Percentiles rank a stretch among this genome's conserved stretches.
Evolutionary conservation across 306 rosid genomes (phyloP).

Genomic region (Bauhinia variegata): DNA sequence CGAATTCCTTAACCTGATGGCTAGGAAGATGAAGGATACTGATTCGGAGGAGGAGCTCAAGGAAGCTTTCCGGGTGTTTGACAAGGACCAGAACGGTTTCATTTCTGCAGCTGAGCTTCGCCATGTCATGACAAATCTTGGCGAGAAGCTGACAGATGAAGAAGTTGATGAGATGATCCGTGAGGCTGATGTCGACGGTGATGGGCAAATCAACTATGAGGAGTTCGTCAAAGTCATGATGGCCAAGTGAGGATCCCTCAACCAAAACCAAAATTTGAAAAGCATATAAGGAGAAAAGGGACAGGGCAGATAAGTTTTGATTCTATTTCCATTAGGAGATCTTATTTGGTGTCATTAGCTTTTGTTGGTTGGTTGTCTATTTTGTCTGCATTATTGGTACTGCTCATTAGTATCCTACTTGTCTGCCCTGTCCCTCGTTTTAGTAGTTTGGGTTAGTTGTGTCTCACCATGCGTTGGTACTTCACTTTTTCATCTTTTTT

Average conservation of each 20-base stretch:
- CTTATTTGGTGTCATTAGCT: slow-evolving; percentile 59
- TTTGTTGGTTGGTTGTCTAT: slow-evolving; percentile 52
- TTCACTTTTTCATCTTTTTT: slow-evolving; percentile 38
- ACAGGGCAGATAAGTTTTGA: slow-evolving; percentile 58
- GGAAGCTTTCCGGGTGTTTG: slow-evolving; percentile 84
- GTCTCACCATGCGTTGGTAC: slow-evolving; percentile 51
- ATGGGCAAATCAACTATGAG: slow-evolving; percentile 80
- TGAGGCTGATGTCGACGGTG: slow-evolving; percentile 84
- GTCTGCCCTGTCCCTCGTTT: slow-evolving; percentile 57
- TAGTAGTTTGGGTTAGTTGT: slow-evolving; percentile 53
- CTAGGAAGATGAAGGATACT: slow-evolving; percentile 81
- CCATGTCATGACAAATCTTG: slow-evolving; percentile 84
- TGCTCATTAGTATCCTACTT: slow-evolving; percentile 54
- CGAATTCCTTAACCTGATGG: slow-evolving; percentile 82
- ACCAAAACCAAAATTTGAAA: slow-evolving; percentile 46
- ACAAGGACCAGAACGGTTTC: slow-evolving; percentile 89
- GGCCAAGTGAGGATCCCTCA: slow-evolving; percentile 68
- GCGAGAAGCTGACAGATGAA: slow-evolving; percentile 87
- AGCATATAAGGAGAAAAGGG: slow-evolving; percentile 55
- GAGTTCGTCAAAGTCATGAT: slow-evolving; percentile 88
- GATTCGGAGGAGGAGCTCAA: slow-evolving; percentile 85
- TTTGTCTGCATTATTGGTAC: slow-evolving; percentile 63
- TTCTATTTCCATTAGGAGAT: slow-evolving; percentile 62
- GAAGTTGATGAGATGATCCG: slow-evolving; percentile 87
- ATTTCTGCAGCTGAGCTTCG: slow-evolving; percentile 91